Base-by-base conservation (phyloP, 495 filamentous ascomycete genomes). In the Tuber calosporum region DNA sequence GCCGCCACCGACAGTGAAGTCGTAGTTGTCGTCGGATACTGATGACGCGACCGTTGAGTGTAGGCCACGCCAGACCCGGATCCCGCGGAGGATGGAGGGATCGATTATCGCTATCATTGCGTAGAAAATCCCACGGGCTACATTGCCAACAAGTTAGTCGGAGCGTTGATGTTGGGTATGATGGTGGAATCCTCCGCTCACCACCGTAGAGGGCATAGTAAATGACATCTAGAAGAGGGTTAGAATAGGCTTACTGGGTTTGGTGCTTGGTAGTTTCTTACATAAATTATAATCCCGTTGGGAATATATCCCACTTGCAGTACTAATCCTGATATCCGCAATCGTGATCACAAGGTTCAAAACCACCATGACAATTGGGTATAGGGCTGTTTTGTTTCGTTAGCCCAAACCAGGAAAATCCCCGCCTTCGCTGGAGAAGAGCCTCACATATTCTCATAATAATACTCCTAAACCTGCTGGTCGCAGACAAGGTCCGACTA, bases 191-290 rank as follows among this genome's bases (percentile, higher is more conserved):
- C 26, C 30, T 62, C 13, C 13, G 53, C 53, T 62, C 30, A 62
- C 67, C 70, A 43, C 76, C 74, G 53, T 77, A 73, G 58, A 78
- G 69, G 7, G 76, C 67, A 66, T 77, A 78, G 58, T 77, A 78
- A 6, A 68, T n/a, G 53, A 77, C 34, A 26, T 78, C 76, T 78
- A 26, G 7, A 4, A 4, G 34, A 5, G 38, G 39, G 67, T 78
- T 34, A 78, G 74, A 53, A 6, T 7, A 8, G 8, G 1, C 37
- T 4, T 22, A 2, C 13, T 7, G 19, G 41, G 1, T 11, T 11
- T 34, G 13, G 53, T 15, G 26, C 26, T 34, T 34, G 36, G 39
- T 11, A 3, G 6, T 4, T 3, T 34, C 70, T 13, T 67, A 77
- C 76, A 78, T 6, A 78, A 62, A 66, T 69, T 53, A 41, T 78